phyloP scores from a whole-genome alignment of 495 filamentous ascomycete species.

The Penicillium manginii region DNA sequence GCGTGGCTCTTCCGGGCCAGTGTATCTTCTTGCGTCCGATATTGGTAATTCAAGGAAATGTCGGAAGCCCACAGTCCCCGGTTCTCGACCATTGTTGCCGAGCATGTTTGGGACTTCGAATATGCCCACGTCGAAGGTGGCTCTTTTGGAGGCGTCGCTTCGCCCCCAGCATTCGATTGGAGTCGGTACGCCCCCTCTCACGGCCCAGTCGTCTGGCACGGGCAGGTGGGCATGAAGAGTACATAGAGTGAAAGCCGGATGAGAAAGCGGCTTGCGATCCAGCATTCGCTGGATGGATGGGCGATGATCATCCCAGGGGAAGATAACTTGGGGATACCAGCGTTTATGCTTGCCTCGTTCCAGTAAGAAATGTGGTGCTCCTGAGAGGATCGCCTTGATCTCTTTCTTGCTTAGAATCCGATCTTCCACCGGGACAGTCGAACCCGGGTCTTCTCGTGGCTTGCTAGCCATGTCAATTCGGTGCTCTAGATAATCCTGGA shows the following conservation, averaged over 20 bases:
- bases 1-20: slow-evolving; percentile 30
- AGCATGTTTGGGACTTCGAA: slow-evolving; percentile 75
- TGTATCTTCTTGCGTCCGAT: slow-evolving; percentile 60
- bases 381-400: slow-evolving; percentile 71
- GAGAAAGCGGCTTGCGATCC: slow-evolving; percentile 54
- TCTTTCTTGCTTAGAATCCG: slow-evolving; percentile 57
- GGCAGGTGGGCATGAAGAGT: slow-evolving; percentile 53
- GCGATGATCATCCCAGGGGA: slow-evolving; percentile 68
- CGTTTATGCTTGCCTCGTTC: slow-evolving; percentile 54
- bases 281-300: slow-evolving; percentile 63
- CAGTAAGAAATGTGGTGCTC: slow-evolving; percentile 73
- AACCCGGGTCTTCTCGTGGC: background rate
- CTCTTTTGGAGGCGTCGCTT: slow-evolving; percentile 41
- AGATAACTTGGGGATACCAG: slow-evolving; percentile 66
- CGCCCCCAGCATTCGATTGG: slow-evolving; percentile 31
- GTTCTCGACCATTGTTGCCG: slow-evolving; percentile 68
- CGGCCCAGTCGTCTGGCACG: slow-evolving; percentile 41
- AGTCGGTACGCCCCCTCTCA: slow-evolving; percentile 35
- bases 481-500: slow-evolving; percentile 35
- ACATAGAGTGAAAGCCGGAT: slow-evolving; percentile 51
- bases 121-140: slow-evolving; percentile 60
- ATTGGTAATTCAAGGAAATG: slow-evolving; percentile 71
- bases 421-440: background rate
- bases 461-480: slow-evolving; percentile 19
- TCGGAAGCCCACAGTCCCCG: slow-evolving; percentile 74